Percentiles rank a stretch among this genome's conserved stretches.
phyloP scores from a whole-genome alignment of 805 yeast species.

The Groenewaldozyma salmanticensis region DNA sequence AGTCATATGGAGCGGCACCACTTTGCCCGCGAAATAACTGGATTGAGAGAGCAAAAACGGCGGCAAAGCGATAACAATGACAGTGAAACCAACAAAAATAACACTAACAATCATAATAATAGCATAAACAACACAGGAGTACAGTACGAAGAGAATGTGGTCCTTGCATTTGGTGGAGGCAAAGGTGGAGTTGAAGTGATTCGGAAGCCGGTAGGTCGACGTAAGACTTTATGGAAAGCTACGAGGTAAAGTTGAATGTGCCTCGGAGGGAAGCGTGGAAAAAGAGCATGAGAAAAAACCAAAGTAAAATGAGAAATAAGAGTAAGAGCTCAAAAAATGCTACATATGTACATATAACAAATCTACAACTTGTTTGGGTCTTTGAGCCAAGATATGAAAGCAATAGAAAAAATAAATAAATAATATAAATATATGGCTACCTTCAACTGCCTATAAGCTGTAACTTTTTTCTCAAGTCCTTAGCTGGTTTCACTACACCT shows the following conservation, averaged over 20 bases:
- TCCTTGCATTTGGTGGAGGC: slow-evolving; percentile 29
- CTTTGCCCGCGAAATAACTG: slow-evolving; percentile 24
- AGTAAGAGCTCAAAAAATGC: not conserved
- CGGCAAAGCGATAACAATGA: slow-evolving; percentile 3
- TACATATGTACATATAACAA: too few species aligned
- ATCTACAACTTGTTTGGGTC: not conserved
- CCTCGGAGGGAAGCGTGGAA: not conserved
- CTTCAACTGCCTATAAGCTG: not conserved
- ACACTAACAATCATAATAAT: not conserved
- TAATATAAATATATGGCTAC: not conserved
- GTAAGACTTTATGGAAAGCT: slow-evolving; percentile 19
- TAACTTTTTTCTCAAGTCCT: slow-evolving; percentile 11
- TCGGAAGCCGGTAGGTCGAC: slow-evolving; percentile 16
- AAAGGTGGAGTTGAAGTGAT: slow-evolving; percentile 24
- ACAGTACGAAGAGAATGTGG: slow-evolving; percentile 28
- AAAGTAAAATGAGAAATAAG: not conserved
- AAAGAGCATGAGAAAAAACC: too few species aligned
- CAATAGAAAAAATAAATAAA: not conserved
- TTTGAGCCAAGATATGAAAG: not conserved
- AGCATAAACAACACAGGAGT: too few species aligned
- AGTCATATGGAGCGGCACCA: slow-evolving; percentile 25
- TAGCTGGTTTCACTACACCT: slow-evolving; percentile 50
- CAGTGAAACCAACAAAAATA: too few species aligned
- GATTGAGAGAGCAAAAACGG: slow-evolving; percentile 19
- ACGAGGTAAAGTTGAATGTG: slow-evolving; percentile 1